phyloP scores from a whole-genome alignment of 495 filamentous ascomycete genomes.

The Pyronema domesticum region DNA sequence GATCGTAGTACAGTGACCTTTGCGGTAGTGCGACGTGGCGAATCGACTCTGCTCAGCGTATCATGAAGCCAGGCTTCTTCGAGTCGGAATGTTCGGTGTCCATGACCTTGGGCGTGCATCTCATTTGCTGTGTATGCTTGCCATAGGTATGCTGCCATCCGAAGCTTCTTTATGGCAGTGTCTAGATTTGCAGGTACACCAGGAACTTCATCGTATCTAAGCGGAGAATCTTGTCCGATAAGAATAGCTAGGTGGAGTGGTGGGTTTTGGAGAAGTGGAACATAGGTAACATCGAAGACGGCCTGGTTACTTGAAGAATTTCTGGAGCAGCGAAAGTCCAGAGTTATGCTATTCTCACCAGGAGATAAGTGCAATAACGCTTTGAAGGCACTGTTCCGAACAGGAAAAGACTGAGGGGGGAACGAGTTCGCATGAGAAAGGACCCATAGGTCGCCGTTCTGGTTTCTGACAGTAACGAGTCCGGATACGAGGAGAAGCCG shows the following conservation, averaged over 20 bases:
- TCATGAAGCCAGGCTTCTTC: conserved; percentile 87
- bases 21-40: conserved; percentile 50
- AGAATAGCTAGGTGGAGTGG: conserved; percentile 74
- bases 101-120: conserved; percentile 74
- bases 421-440: conserved; percentile 28
- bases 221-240: conserved; percentile 72
- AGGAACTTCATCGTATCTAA: conserved; percentile 65
- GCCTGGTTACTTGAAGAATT: conserved; percentile 49
- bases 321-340: conserved; percentile 61
- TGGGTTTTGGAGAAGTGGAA: conserved; percentile 55
- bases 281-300: conserved; percentile 60
- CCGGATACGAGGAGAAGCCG: conserved; percentile 3
- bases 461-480: background rate
- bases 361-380: conserved; percentile 71
- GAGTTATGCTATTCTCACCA: conserved; percentile 65
- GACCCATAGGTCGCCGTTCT: background rate
- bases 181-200: conserved; percentile 35
- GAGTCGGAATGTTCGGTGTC: conserved; percentile 66
- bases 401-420: conserved; percentile 65
- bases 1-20: conserved; percentile 67
- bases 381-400: conserved; percentile 75
- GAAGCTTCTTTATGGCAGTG: conserved; percentile 63
- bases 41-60: conserved; percentile 43
- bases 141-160: conserved; percentile 87
- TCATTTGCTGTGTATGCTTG: conserved; percentile 90